Percentiles rank a stretch among this genome's conserved stretches.
Evolutionary conservation across 352 stramenopile species (phyloP).

Genomic region (Thraustochytrium sp.): DNA sequence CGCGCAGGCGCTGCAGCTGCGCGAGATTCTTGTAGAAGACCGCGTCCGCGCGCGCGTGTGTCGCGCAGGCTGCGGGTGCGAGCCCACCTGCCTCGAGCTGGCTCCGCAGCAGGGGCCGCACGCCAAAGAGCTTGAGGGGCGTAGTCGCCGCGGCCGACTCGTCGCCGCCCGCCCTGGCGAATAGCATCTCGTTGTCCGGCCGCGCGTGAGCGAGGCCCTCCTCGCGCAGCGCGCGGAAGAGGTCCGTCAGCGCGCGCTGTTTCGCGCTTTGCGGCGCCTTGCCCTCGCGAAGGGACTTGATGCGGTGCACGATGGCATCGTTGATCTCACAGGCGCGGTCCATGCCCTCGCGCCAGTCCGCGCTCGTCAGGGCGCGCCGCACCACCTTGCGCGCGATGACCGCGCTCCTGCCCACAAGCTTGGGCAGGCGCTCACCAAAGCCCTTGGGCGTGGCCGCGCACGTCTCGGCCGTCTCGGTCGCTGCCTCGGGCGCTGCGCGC

Average conservation of each 20-base stretch:
- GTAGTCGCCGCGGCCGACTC: background rate
- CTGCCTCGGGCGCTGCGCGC: background rate
- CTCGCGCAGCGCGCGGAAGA: constrained; percentile 77
- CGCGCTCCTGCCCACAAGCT: constrained; percentile 12
- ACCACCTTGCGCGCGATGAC: background rate
- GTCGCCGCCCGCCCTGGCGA: background rate
- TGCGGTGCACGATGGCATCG: constrained; percentile 89
- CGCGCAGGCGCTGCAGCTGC: constrained; percentile 17
- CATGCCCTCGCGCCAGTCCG: constrained; percentile 55
- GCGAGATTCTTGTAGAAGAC: constrained; percentile 28
- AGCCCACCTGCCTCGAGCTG: background rate
- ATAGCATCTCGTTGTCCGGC: constrained; percentile 26
- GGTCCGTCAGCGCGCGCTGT: constrained; percentile 90
- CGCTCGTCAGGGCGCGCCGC: background rate
- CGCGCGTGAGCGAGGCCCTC: constrained; percentile 60
- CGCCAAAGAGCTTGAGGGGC: background rate
- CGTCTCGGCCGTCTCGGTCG: background rate
- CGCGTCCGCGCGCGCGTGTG: background rate
- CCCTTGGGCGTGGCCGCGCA: background rate
- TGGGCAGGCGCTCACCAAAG: constrained; percentile 6
- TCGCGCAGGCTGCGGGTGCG: background rate
- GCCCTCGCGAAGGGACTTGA: constrained; percentile 67
- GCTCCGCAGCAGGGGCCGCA: background rate
- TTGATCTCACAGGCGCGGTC: constrained; percentile 77
- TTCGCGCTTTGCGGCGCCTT: constrained; percentile 90